Percentiles rank a stretch among this genome's conserved stretches.
phyloP scores from a whole-genome alignment of 2,329 filamentous ascomycete species.

The Ophiocordyceps camponoti-leonardi region DNA sequence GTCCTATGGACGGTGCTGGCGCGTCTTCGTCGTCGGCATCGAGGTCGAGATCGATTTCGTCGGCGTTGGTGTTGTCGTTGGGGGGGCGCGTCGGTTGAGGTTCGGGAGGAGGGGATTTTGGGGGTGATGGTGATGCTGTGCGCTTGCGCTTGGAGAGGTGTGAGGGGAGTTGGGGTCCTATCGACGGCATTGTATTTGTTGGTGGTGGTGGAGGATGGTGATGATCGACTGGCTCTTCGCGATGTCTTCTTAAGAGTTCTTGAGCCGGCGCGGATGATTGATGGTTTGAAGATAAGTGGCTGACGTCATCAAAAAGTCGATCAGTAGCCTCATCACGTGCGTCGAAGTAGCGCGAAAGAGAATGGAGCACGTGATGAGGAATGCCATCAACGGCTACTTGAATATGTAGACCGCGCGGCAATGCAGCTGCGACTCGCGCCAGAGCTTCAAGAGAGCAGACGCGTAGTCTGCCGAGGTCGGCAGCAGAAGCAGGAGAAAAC shows the following conservation, averaged over 20 bases:
- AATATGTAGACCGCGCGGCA: not conserved
- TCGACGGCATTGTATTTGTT: slow-evolving; percentile 38
- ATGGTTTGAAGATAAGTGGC: no score
- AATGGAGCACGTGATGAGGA: not conserved
- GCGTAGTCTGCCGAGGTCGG: not conserved
- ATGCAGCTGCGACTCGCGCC: not conserved
- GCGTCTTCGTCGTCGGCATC: slow-evolving; percentile 16
- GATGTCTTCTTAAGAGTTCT: not conserved
- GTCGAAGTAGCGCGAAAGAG: not conserved
- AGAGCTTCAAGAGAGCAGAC: not conserved
- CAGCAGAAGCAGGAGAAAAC: not conserved
- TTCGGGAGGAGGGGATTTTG: not conserved
- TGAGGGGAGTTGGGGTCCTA: slow-evolving; percentile 54
- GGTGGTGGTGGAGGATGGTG: not conserved
- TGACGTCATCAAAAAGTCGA: not conserved
- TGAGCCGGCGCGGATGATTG: not conserved
- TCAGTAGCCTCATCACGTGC: not conserved
- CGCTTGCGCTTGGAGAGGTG: slow-evolving; percentile 49
- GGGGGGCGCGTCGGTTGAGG: not conserved
- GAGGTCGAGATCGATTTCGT: slow-evolving; percentile 21
- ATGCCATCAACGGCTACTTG: not conserved
- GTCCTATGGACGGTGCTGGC: slow-evolving; percentile 6
- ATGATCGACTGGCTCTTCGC: not conserved
- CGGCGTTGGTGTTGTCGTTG: not conserved
- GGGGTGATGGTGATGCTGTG: slow-evolving; percentile 13